Evolutionary conservation across 177 flowering plant species (phyloP).

Genomic region (Tripterygium wilfordii): DNA sequence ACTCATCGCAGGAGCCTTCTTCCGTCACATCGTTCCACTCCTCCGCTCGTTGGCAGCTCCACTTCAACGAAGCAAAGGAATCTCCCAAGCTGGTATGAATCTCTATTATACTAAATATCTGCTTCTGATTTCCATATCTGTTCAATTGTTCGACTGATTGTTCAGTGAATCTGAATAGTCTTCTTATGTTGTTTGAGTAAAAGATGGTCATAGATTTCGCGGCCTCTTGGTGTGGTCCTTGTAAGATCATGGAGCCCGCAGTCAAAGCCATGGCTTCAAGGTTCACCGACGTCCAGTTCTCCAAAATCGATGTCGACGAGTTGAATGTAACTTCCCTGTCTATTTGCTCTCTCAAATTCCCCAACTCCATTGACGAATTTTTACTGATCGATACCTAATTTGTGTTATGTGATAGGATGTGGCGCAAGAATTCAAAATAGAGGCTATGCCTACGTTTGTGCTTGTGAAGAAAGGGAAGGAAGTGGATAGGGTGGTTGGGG

Average conservation of each 20-base stretch:
- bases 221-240: constrained; percentile 80
- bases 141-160: too few relatives aligned
- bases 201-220: constrained; percentile 73
- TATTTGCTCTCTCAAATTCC: not conserved
- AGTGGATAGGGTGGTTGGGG: constrained; percentile 64
- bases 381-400: not conserved
- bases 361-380: not conserved
- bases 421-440: constrained; percentile 46
- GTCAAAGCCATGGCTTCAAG: constrained; percentile 34
- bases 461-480: constrained; percentile 60
- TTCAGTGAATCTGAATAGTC: too few relatives aligned
- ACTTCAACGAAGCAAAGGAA: constrained; percentile 43
- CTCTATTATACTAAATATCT: too few relatives aligned
- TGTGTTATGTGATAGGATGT: constrained; percentile 30
- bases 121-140: too few relatives aligned
- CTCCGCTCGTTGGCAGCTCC: constrained; percentile 46
- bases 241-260: constrained; percentile 54
- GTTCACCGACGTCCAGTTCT: constrained; percentile 50
- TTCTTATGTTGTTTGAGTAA: too few relatives aligned
- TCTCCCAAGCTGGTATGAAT: constrained; percentile 41
- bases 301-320: constrained; percentile 75
- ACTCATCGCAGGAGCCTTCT: constrained; percentile 24
- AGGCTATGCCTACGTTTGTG: constrained; percentile 80
- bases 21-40: constrained; percentile 48
- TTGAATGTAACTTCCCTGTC: constrained; percentile 31